Evolutionary conservation across 2,329 filamentous ascomycete species (phyloP).

Genomic region (Basipetospora chlamydospora): DNA sequence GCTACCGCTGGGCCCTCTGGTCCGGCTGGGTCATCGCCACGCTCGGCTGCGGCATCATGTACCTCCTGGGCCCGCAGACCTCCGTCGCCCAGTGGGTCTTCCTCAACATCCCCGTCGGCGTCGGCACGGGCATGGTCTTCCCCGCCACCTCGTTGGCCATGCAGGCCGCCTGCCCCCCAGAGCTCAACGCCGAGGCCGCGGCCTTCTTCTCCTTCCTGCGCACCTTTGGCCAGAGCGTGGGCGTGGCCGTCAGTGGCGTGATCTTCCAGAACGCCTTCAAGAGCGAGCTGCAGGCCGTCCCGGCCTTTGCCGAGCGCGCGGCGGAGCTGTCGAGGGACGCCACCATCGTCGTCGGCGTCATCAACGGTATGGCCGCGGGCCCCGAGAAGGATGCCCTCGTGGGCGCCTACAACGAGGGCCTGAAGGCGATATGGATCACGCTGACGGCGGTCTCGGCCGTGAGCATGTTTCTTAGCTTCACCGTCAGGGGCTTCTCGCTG

Average conservation of each 20-base stretch:
- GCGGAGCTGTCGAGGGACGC: constrained; percentile 39
- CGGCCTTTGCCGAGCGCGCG: constrained; percentile 26
- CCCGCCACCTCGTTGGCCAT: constrained; percentile 48
- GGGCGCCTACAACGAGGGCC: constrained; percentile 17
- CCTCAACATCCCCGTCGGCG: constrained; percentile 42
- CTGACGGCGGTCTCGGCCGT: constrained; percentile 16
- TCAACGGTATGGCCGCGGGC: constrained; percentile 32
- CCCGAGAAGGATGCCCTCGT: constrained; percentile 14
- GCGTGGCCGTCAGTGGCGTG: constrained; percentile 34
- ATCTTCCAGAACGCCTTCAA: constrained; percentile 55
- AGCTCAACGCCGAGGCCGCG: constrained; percentile 37
- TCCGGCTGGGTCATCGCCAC: constrained; percentile 45
- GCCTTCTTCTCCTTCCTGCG: constrained; percentile 49
- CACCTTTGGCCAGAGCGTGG: constrained; percentile 14
- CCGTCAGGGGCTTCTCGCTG: constrained; percentile 16
- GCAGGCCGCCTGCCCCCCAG: constrained; percentile 39
- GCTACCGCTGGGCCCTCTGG: constrained; percentile 47
- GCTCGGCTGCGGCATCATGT: constrained; percentile 40
- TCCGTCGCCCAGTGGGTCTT: constrained; percentile 41
- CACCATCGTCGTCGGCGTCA: constrained; percentile 41
- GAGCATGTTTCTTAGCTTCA: constrained; percentile 17
- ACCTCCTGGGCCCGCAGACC: constrained; percentile 31
- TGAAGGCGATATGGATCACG: constrained; percentile 19
- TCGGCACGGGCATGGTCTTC: constrained; percentile 51
- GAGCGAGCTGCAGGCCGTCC: constrained; percentile 30